Evolutionary conservation across 257 asterid genomes (phyloP), one percentile per base, ranked within the genome.

Genomic region (Solanum appendiculatum): DNA sequence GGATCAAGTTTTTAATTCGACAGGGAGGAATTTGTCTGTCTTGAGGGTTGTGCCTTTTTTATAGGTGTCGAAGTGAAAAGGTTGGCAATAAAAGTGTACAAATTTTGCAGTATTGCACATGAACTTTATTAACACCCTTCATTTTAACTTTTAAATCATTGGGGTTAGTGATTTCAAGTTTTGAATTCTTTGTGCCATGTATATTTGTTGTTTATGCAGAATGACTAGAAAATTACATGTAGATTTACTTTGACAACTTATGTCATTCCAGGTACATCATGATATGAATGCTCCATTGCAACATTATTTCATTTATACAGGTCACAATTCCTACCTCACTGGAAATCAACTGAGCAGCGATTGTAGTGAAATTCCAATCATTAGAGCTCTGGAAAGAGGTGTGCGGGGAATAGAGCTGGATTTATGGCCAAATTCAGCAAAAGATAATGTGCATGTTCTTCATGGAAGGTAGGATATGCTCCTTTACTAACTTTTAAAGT

Each of bases 241-340:
- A 75, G 84, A 89, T 87, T 88, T 86, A 86, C 74, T 7, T 85
- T 83, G 91, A 88, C 83, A 86, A 82, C 86, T 90, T 81, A 81
- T 87, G 69, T 89, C 78, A 78, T 91, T 89, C 89, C 98, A 96
- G 99, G 98, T 94, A 91, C 98, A 94, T 90, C 98, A 97, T 91
- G 99, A 97, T 89, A 97, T 97, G 99, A 93, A 94, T 23, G 98
- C 98, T 91, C 99, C 98, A 85, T 91, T 97, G 99, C 98, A 94
- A 87, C 96, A 97, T 90, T 95, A 97, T 90, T 95, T 93, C 95
- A 95, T 95, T 90, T 93, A 94, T 89, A 97, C 99, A 54, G 98
- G 99, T 89, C 99, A 97, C 90, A 97, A 97, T 89, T 95, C 99
- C 89, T 97, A 97, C 94, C 91, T 97, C 69, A 97, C 98, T 6